Base-by-base conservation (phyloP, 208 protist species). In the Trypanosoma avium region DNA sequence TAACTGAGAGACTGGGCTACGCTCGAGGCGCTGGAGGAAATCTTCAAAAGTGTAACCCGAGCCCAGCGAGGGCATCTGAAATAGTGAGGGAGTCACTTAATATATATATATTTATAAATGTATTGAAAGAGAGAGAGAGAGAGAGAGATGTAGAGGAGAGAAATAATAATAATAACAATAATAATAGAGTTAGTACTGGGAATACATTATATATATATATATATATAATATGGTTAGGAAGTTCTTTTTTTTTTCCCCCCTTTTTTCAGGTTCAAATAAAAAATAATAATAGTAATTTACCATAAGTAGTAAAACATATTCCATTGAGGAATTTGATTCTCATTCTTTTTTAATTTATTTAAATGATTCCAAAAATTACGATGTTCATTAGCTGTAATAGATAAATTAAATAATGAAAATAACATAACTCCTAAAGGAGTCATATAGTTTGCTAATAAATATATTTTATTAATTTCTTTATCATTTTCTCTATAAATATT, bases 21-120 rank as follows among this genome's bases (percentile, higher is more conserved):
- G 84, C 81, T 93, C 76, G 58, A 95, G 72, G 1, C 89, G 85
- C 57, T 73, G 57, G 22, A 95, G 73, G 61, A 95, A 95, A 67
- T 92, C 89, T 46, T 79, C 75, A 26, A 95, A 89, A 30, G 89
- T 93, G 77, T 93, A 95, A 17, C 73, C 67, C 6, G 81, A 85
- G 10, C 49, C 66, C 0, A 82, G 21, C 9, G 79, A 50, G 15
- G 86, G 86, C 82, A 90, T 90, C 21, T 10, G 27, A n/a, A 8
- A 9, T n/a, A n/a, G n/a, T n/a, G n/a, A n/a, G n/a, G n/a, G n/a
- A n/a, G n/a, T n/a, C 10, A 38, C 33, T 42, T n/a, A n/a, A 42
- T 42, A 42, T 42, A 42, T 42, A 42, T 42, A 42, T 42, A 42
- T 42, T n/a, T 42, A 42, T 42, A 42, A 9, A 58, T 8, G 15